phyloP scores from a whole-genome alignment of 1,284 basidiomycete species.

The Uromyces viciae-fabae region DNA sequence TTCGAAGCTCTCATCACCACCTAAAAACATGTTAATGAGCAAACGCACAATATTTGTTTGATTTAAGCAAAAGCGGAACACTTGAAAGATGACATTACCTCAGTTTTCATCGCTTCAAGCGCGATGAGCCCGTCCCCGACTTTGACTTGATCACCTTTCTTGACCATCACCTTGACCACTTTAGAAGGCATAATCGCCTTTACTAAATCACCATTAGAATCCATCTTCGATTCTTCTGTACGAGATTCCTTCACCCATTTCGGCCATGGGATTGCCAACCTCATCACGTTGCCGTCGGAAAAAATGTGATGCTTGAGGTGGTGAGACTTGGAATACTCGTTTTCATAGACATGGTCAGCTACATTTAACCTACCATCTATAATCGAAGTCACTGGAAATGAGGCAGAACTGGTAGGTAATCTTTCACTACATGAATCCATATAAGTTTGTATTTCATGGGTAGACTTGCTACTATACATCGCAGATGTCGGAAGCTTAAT shows the following conservation, averaged over 20 bases:
- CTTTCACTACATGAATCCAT: constrained; percentile 32
- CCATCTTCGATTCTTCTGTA: constrained; percentile 20
- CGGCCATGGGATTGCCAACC: constrained; percentile 46
- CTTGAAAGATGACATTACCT: constrained; percentile 22
- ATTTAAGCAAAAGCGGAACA: neutral
- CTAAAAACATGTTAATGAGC: constrained; percentile 53
- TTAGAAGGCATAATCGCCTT: constrained; percentile 78
- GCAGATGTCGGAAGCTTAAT: constrained; percentile 4
- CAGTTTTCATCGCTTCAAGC: constrained; percentile 93
- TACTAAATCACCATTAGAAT: constrained; percentile 55
- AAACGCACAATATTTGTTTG: too few species aligned
- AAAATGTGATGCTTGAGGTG: constrained; percentile 72
- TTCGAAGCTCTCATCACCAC: constrained; percentile 71
- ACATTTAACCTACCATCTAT: constrained; percentile 67
- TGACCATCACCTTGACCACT: constrained; percentile 77
- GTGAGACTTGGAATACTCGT: constrained; percentile 61
- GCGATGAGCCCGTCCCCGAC: constrained; percentile 75
- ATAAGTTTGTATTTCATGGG: constrained; percentile 46
- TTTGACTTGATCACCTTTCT: constrained; percentile 70
- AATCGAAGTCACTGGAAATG: constrained; percentile 59
- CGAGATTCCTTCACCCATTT: constrained; percentile 42
- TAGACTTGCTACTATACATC: neutral
- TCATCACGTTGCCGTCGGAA: constrained; percentile 43
- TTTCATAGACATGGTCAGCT: constrained; percentile 59
- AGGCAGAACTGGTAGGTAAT: constrained; percentile 57